Evolutionary conservation across 2,329 filamentous ascomycete genomes (phyloP).

Genomic region (Allantophomopsis lycopodina): DNA sequence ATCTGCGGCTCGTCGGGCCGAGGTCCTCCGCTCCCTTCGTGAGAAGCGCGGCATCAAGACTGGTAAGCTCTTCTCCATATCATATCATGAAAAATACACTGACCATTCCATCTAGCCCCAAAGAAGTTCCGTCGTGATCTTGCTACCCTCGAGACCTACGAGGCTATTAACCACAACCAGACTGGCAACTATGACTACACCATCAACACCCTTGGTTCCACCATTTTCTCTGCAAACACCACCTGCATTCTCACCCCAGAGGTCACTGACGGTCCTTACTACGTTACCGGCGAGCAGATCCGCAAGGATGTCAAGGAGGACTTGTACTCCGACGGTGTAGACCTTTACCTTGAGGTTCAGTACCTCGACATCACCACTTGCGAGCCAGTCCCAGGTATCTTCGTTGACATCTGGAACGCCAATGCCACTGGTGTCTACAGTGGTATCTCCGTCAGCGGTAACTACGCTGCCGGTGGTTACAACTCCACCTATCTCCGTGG

Average conservation of each 20-base stretch:
- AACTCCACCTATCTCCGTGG: slow-evolving; percentile 22
- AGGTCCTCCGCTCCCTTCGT: slow-evolving; percentile 18
- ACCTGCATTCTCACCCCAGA: slow-evolving; percentile 36
- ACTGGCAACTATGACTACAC: slow-evolving; percentile 15
- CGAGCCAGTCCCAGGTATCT: slow-evolving; percentile 21
- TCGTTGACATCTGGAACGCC: slow-evolving; percentile 25
- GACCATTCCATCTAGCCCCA: background rate
- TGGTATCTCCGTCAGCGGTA: slow-evolving; percentile 9
- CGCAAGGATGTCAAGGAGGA: slow-evolving; percentile 21
- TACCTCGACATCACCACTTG: slow-evolving; percentile 26
- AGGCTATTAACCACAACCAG: slow-evolving; percentile 8
- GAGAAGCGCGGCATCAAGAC: slow-evolving; percentile 14
- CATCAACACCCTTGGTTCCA: slow-evolving; percentile 18
- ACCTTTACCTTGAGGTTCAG: slow-evolving; percentile 24
- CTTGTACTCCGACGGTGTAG: slow-evolving; percentile 16
- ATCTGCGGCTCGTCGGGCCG: slow-evolving; percentile 20
- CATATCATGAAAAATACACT: background rate
- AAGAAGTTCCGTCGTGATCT: slow-evolving; percentile 7
- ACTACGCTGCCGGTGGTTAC: slow-evolving; percentile 11
- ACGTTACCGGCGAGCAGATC: slow-evolving; percentile 24
- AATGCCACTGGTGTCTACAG: slow-evolving; percentile 25
- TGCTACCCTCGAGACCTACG: slow-evolving; percentile 9
- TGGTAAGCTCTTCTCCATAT: slow-evolving; percentile 2
- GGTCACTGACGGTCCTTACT: slow-evolving; percentile 40
- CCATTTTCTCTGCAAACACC: slow-evolving; percentile 27